A percentile compares a stretch with the other conserved stretches of the same genome.
phyloP scores from a whole-genome alignment of 1,139 yeast genomes.

The Chernovozyma aurita region DNA sequence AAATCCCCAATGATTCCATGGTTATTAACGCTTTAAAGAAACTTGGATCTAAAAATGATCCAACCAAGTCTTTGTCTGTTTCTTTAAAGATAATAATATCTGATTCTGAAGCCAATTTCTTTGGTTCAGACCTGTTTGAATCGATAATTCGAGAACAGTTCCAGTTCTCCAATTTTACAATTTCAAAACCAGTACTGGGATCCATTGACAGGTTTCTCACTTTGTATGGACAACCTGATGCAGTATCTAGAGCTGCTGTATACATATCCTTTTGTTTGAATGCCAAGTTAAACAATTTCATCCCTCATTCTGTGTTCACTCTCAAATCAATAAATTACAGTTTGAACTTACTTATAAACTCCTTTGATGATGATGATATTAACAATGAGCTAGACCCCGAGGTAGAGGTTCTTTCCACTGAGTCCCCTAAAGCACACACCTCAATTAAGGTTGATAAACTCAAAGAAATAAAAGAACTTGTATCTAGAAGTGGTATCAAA shows the following conservation, averaged over 20 bases:
- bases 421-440: neutral
- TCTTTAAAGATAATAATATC: slow-evolving; percentile 20
- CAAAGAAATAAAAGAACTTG: neutral
- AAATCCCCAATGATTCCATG: slow-evolving; percentile 17
- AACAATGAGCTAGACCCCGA: neutral
- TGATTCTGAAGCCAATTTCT: slow-evolving; percentile 23
- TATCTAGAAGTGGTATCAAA: slow-evolving; percentile 4
- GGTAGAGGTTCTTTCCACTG: neutral
- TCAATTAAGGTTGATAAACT: no score
- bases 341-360: slow-evolving; percentile 1
- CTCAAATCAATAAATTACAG: slow-evolving; percentile 28
- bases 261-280: slow-evolving; percentile 19
- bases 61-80: slow-evolving; percentile 3
- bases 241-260: slow-evolving; percentile 20
- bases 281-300: slow-evolving; percentile 23
- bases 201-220: slow-evolving; percentile 25
- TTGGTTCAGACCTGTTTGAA: slow-evolving; percentile 11
- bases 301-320: slow-evolving; percentile 17
- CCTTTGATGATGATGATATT: slow-evolving; percentile 1
- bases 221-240: slow-evolving; percentile 20
- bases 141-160: neutral
- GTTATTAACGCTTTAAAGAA: slow-evolving; percentile 18
- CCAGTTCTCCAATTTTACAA: neutral
- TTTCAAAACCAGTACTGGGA: slow-evolving; percentile 15
- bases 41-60: slow-evolving; percentile 5